Percentiles rank a stretch among this genome's conserved stretches.
Evolutionary conservation across 306 rosid genomes (phyloP).

Genomic region (Prunus dulcis): DNA sequence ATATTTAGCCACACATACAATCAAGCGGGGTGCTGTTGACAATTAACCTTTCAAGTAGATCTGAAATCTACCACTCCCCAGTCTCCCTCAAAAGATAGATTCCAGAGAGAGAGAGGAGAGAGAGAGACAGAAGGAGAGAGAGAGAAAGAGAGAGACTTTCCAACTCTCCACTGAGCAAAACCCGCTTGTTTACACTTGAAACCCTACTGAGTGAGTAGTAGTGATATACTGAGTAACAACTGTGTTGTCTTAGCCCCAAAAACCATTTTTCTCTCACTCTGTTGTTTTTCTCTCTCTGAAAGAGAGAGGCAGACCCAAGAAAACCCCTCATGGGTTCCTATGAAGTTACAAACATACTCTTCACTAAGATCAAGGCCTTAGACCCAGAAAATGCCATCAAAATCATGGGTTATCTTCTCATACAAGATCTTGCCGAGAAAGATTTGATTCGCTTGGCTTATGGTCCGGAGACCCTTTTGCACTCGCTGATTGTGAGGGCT

Average conservation of each 20-base stretch:
- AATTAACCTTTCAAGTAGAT: constrained; percentile 36
- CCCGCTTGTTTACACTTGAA: constrained; percentile 4
- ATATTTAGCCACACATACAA: neutral
- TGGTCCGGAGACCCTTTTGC: constrained; percentile 52
- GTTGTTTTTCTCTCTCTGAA: neutral
- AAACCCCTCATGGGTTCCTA: constrained; percentile 47
- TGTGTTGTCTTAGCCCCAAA: neutral
- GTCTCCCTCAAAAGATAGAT: constrained; percentile 42
- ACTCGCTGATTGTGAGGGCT: constrained; percentile 42
- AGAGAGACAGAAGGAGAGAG: constrained; percentile 3
- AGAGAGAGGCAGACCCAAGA: constrained; percentile 9
- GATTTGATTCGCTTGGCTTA: constrained; percentile 57
- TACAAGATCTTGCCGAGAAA: constrained; percentile 51
- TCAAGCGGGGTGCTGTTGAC: constrained; percentile 13
- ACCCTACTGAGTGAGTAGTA: constrained; percentile 1
- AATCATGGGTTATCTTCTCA: constrained; percentile 72
- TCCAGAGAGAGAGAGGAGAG: constrained; percentile 34
- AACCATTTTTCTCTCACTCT: neutral
- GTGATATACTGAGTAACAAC: too few relatives aligned
- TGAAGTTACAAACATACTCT: constrained; percentile 61
- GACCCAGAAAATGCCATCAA: constrained; percentile 81
- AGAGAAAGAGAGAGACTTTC: neutral
- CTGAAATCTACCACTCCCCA: constrained; percentile 47
- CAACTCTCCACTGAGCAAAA: constrained; percentile 4
- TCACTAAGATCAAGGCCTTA: constrained; percentile 48